Base-by-base conservation (phyloP, 148 eudicot genomes). In the Oxyria digyna region DNA sequence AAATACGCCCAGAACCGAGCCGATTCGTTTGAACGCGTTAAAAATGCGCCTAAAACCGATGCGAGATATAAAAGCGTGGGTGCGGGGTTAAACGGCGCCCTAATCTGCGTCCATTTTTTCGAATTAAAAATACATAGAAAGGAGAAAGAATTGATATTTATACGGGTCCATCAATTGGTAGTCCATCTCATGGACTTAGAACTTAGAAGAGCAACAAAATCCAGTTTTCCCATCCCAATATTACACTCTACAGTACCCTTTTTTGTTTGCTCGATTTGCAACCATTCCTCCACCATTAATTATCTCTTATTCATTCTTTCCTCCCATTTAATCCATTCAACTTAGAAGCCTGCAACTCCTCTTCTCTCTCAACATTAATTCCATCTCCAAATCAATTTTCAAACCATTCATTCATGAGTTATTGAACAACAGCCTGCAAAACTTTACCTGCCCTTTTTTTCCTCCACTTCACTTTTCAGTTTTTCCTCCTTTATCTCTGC, bases 261-360 rank as follows among this genome's bases (percentile, higher is more conserved):
- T 74, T 75, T 78, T 80, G 78, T 78, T 79, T 75, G 75, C 84
- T 80, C 86, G 77, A 64, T 45, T 80, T 82, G 79, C 88, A 80
- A 84, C 79, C 75, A 72, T 66, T 72, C 77, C 74, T 67, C 64
- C 54, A n/a, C 42, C 37, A 59, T 59, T 29, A 59, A 59, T 27
- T 59, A 59, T 59, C 65, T 13, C 49, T 43, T 45, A 15, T 14
- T 42, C 32, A 41, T 27, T 46, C 11, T n/a, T 14, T 29, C 15
- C 42, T 23, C 27, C 29, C 54, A 42, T 42, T 69, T 24, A 69
- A 69, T 42, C 15, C 46, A 37, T 32, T 42, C 14, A 37, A 24
- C 72, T 73, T 71, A 73, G 75, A 76, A 49, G 46, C 49, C 70
- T 71, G 62, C 62, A 54, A 67, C 74, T 64, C 79, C 72, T 79